Base-by-base conservation (phyloP, 148 eudicot genomes). In the Rhododendron williamsianum region DNA sequence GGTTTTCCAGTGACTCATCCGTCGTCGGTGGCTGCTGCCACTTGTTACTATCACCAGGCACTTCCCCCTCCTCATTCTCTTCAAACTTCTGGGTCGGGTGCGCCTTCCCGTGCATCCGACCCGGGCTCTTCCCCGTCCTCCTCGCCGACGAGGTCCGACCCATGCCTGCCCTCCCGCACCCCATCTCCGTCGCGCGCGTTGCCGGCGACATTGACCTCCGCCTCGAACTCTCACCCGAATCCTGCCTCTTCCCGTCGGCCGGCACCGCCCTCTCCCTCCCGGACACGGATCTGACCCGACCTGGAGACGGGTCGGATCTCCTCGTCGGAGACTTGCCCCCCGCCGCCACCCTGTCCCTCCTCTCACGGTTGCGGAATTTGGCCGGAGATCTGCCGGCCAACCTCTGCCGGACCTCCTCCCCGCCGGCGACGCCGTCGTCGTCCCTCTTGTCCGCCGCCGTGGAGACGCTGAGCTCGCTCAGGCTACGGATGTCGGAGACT, bases 401-500 rank as follows among this genome's bases (percentile, higher is more conserved):
- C 45, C 87, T 79, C 30, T 82, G 92, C 58, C 87, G 89, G 25
- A 86, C 74, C 36, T 69, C 19, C 4, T 84, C 89, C 1, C 81
- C 84, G 69, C 38, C 85, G 6, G 5, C 60, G 56, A 15, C 16
- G 54, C 18, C 56, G 56, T 85, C 89, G 10, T 85, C 46, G 4
- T 87, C 87, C 74, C 78, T 87, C 80, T 84, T 84, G 35, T 87
- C n/a, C 2, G 92, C 90, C 67, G 81, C 54, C 2, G 85, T 87
- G 69, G 93, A 91, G 54, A 91, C 84, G 23, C 89, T 90, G 19
- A 69, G 36, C 89, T 91, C 93, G 41, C 92, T 92, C 18, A 88
- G 6, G 83, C 93, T 90, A 81, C 90, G 30, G 41, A 80, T 13
- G 23, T 80, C 95, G 2, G 96, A 92, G 72, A 76, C 87, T 36